Percentiles rank a stretch among this genome's conserved stretches.
phyloP scores from a whole-genome alignment of 1,284 basidiomycete species.

The Mrakiaceae sp. region DNA sequence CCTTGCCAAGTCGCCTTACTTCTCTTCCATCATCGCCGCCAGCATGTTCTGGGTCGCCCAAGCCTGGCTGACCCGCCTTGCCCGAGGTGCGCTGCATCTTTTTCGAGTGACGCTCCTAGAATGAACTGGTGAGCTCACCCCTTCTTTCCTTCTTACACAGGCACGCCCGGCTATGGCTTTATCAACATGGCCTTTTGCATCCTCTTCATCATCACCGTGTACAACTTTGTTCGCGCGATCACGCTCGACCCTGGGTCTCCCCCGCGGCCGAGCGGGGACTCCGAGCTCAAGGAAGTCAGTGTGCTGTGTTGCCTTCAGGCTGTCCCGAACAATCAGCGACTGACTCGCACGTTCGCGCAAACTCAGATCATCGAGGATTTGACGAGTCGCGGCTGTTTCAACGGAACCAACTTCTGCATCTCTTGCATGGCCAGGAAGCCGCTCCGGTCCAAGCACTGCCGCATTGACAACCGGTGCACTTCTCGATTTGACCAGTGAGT shows the following conservation, averaged over 20 bases:
- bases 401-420: constrained; percentile 93
- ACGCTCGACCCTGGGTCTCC: constrained; percentile 84
- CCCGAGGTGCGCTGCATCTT: constrained; percentile 44
- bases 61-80: constrained; percentile 63
- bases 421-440: constrained; percentile 87
- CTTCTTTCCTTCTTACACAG: not conserved
- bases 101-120: not conserved
- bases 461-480: constrained; percentile 79
- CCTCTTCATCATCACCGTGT: constrained; percentile 57
- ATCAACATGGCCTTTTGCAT: constrained; percentile 66
- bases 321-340: too few relatives aligned
- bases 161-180: constrained; percentile 55
- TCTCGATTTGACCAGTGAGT: constrained; percentile 82
- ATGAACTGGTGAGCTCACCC: too few relatives aligned
- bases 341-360: too few relatives aligned
- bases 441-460: constrained; percentile 88
- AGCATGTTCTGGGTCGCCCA: constrained; percentile 80
- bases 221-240: constrained; percentile 82
- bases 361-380: constrained; percentile 73
- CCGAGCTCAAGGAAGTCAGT: constrained; percentile 63
- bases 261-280: constrained; percentile 55
- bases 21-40: constrained; percentile 68
- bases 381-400: constrained; percentile 72
- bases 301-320: constrained; percentile 22
- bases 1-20: constrained; percentile 56